phyloP scores from a whole-genome alignment of 805 yeast species.

The Ogataea naganishii region DNA sequence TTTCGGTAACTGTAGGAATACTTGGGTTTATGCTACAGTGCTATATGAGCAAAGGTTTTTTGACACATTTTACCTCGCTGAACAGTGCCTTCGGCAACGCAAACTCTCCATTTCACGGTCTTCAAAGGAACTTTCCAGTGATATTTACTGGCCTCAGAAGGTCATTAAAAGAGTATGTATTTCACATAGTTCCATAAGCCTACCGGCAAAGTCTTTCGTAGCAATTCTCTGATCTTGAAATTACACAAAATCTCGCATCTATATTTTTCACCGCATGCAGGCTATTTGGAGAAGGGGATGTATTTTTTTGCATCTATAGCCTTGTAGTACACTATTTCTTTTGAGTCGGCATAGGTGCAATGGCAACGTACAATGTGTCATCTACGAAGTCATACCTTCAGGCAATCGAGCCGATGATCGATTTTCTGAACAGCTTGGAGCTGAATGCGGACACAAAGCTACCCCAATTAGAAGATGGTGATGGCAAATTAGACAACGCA shows the following conservation, averaged over 20 bases:
- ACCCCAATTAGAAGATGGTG: conserved; percentile 25
- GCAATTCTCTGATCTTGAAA: not conserved
- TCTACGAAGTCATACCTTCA: conserved; percentile 72
- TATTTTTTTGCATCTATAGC: not conserved
- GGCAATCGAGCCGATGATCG: conserved; percentile 69
- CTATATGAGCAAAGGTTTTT: not conserved
- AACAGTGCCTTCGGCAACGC: no score
- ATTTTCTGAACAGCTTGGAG: conserved; percentile 28
- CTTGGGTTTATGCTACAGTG: not conserved
- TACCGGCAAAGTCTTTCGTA: not conserved
- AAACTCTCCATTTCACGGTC: no score
- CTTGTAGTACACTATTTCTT: not conserved
- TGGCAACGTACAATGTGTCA: conserved; percentile 46
- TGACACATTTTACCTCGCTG: no score
- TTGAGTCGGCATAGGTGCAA: conserved; percentile 8
- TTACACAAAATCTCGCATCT: not conserved
- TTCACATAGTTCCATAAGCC: not conserved
- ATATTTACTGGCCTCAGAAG: not conserved
- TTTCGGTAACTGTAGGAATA: conserved; percentile 1
- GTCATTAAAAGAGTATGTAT: not conserved
- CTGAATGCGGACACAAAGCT: conserved; percentile 13
- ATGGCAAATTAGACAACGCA: conserved; percentile 17
- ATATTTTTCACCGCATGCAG: not conserved
- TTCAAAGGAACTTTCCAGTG: no score
- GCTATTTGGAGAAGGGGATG: not conserved